Conservation (phyloP, 345 rosid species). For the Populus tremula region DNA sequence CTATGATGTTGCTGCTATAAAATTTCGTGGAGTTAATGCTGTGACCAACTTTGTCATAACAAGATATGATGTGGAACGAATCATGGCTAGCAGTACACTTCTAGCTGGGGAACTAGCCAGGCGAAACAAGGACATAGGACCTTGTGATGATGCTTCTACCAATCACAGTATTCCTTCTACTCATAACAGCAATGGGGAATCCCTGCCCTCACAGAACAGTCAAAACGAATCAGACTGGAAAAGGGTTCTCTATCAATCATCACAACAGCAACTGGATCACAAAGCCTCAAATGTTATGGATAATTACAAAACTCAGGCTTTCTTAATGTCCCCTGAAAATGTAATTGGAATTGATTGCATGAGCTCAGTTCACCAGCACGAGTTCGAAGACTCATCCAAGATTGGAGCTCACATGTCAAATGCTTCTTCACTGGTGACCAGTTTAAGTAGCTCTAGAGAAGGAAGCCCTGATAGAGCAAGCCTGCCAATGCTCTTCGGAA, state of each 20-base stretch:
- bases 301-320: constrained; percentile 30
- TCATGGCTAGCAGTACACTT: constrained; percentile 82
- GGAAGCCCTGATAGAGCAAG: constrained; percentile 53
- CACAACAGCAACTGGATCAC: constrained; percentile 38
- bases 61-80: constrained; percentile 75
- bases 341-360: constrained; percentile 23
- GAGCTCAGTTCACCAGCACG: constrained; percentile 26
- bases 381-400: constrained; percentile 31
- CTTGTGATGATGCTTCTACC: constrained; percentile 13
- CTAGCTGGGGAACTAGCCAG: constrained; percentile 74
- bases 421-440: constrained; percentile 52
- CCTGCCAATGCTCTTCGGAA: constrained; percentile 44
- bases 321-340: constrained; percentile 30
- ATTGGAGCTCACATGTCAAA: constrained; percentile 40
- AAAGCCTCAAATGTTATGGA: constrained; percentile 18
- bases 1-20: constrained; percentile 87
- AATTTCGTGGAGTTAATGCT: constrained; percentile 89
- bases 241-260: constrained; percentile 33
- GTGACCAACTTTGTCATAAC: constrained; percentile 88
- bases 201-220: constrained; percentile 15
- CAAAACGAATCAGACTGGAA: constrained; percentile 38
- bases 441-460: constrained; percentile 58
- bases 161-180: constrained; percentile 17
- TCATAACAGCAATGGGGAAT: constrained; percentile 22
- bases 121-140: constrained; percentile 48